Percentiles rank a stretch among this genome's conserved stretches.
phyloP scores from a whole-genome alignment of 495 filamentous ascomycete species.

The Daldinia decipiens region DNA sequence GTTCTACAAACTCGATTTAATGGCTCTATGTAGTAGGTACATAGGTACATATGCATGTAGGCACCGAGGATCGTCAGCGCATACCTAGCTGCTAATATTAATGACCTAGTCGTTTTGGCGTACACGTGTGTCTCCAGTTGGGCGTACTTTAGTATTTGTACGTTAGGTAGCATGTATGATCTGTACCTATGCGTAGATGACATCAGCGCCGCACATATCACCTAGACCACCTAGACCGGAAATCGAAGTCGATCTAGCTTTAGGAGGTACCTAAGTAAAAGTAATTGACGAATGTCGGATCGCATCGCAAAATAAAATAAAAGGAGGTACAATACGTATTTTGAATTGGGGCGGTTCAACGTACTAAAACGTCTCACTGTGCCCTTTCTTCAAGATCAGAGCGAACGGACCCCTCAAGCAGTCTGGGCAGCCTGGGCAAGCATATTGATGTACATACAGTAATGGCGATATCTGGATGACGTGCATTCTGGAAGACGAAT shows the following conservation, averaged over 20 bases:
- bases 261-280: neutral
- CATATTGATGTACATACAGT: constrained; percentile 8
- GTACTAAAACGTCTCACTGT: neutral
- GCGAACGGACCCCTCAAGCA: neutral
- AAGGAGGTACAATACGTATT: neutral
- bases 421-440: neutral
- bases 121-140: constrained; percentile 15
- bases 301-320: neutral
- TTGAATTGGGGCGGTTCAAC: neutral
- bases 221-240: neutral
- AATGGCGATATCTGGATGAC: constrained; percentile 31
- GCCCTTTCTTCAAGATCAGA: neutral
- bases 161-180: no score
- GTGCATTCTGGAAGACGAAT: constrained; percentile 27
- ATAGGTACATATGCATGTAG: neutral
- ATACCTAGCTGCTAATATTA: constrained; percentile 24
- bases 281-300: constrained; percentile 11
- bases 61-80: constrained; percentile 28
- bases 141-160: neutral
- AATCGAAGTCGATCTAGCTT: neutral
- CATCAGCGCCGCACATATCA: constrained; percentile 18
- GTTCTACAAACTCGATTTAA: constrained; percentile 21
- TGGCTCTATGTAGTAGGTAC: no score
- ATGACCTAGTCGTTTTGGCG: constrained; percentile 17
- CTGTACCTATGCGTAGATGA: constrained; percentile 12